Conservation (phyloP, 2,329 filamentous ascomycete species). For the Alternaria brassicicola region DNA sequence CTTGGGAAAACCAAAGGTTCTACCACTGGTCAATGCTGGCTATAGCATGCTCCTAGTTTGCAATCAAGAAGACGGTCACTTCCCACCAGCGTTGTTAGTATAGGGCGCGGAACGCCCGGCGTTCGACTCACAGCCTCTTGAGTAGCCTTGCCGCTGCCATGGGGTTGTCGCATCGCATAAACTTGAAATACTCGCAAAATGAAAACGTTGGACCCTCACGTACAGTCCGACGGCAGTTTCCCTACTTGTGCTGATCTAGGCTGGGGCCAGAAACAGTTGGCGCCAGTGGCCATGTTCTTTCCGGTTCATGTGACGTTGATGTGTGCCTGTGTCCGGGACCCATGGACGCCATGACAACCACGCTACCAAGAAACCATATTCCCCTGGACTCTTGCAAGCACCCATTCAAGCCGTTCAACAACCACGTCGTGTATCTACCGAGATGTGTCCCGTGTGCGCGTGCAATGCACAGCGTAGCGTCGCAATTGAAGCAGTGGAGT, state of each 20-base stretch:
- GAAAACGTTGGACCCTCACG: neutral
- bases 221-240: neutral
- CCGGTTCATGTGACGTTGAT: constrained; percentile 22
- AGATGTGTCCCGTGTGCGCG: neutral
- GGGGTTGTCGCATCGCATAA: neutral
- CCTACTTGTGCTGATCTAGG: constrained; percentile 1
- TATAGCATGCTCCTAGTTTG: neutral
- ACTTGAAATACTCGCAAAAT: neutral
- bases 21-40: constrained; percentile 2
- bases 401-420: neutral
- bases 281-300: constrained; percentile 15
- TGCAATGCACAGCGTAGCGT: neutral
- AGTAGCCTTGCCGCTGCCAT: neutral
- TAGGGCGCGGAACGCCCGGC: neutral
- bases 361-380: constrained; percentile 9
- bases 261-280: constrained; percentile 11
- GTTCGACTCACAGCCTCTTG: neutral
- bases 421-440: neutral
- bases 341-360: constrained; percentile 16
- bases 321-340: constrained; percentile 5
- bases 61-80: neutral
- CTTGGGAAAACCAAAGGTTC: constrained; percentile 5
- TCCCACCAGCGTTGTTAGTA: neutral
- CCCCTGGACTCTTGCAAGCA: neutral
- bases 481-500: neutral